Base-by-base conservation (phyloP, 805 yeast species). In the Wickerhamiella nectarea region DNA sequence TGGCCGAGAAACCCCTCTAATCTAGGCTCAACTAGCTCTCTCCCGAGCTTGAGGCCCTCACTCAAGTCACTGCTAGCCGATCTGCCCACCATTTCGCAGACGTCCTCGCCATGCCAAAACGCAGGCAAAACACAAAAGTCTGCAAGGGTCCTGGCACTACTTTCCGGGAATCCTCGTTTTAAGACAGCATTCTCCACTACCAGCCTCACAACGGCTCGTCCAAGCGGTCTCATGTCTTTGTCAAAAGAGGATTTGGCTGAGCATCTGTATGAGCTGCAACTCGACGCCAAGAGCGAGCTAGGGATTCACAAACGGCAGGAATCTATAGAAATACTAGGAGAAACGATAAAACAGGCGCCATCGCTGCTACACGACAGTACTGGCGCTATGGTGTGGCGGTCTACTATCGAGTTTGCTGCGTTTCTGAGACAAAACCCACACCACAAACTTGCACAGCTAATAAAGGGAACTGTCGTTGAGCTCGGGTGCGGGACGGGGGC, bases 401-500 rank as follows among this genome's bases (percentile, higher is more conserved):
- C 48, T 12, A 50, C 54, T 11, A 51, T 48, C 12, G 21, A 21
- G 21, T 46, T 53, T 15, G 48, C 49, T 1, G 26, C 36, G 5
- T 51, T 48, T 49, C 20, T 48, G 11, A 26, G 12, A 10, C 22
- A n/a, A 8, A 19, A 17, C 2, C 35, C 45, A 2, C 6, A 22
- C 4, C 14, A 29, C 6, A 35, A 18, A 6, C 21, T 25, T 3
- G 26, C 9, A n/a, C 10, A 10, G 14, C 26, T 11, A n/a, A 12
- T 21, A 19, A n/a, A 17, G 12, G 31, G 31, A 17, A 31, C 43
- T 1, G 49, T 52, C 2, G 35, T 54, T 2, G 57, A 54, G 45
- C 47, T 54, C 3, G 57, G 57, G 2, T 37, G 51, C 18, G 57
- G 57, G 0, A 51, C 56, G 1, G 56, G 55, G 1, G 54, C 50